Evolutionary conservation across 2,329 filamentous ascomycete genomes (phyloP), one percentile per base, ranked within the genome.

Genomic region (Pezicula neosporulosa): DNA sequence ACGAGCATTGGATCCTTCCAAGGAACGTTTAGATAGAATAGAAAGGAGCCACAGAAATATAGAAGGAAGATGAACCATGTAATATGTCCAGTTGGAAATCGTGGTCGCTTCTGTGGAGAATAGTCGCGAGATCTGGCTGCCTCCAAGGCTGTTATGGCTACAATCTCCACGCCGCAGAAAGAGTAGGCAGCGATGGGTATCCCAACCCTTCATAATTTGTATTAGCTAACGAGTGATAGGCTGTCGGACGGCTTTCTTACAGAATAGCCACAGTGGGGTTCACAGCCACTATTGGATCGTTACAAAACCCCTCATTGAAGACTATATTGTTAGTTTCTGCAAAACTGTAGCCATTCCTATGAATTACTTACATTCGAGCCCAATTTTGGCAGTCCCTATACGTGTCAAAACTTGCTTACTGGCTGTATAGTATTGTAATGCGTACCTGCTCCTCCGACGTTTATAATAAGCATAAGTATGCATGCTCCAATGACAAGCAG

Each of bases 101-200:
- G 63, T 47, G 13, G 60, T n/a, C n/a, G n/a, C n/a, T n/a, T n/a
- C n/a, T n/a, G n/a, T n/a, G n/a, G n/a, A 15, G 42, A 46, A 30
- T 28, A 47, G 35, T 35, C 43, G 10, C 58, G 57, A 16, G 58
- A 51, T 27, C 56, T 55, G n/a, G 66, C 68, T n/a, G n/a, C n/a
- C 55, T 70, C 67, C 10, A 69, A 56, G 2, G 67, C 67, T 8
- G 64, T 67, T 4, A 66, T 62, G 1, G 67, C 63, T 1, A 67
- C 58, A 3, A 68, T 62, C 41, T 70, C 68, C 9, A 70, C 59
- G 0, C 68, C 67, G 12, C 65, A 56, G 38, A 62, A 70, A 13
- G 65, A 60, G 16, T 65, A 70, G 3, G 60, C 58, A 36, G 62
- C 61, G 5, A 65, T 62, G 1, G 66, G 66, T 7, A 70, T 60